Evolutionary conservation across 2,329 filamentous ascomycete genomes (phyloP), one percentile per base, ranked within the genome.

Genomic region (Cordyceps militaris): DNA sequence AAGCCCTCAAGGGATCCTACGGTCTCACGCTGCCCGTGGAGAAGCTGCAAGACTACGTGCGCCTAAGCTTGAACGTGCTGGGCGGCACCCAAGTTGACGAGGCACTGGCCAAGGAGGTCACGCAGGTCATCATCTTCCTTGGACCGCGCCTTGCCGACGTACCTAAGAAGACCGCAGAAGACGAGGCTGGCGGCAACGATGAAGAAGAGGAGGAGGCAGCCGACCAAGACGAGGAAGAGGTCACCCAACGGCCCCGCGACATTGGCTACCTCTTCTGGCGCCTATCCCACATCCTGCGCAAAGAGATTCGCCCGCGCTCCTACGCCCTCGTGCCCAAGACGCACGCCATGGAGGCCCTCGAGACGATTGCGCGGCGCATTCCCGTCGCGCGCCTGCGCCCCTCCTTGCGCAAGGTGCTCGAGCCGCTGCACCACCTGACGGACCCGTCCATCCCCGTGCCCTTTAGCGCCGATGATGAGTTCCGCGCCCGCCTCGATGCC

Each of bases 81-180:
- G 83, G 83, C 49, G 82, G 82, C 0, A 80, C 53, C 55, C 81
- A 84, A 24, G 73, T 93, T 8, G 85, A 86, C 16, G 87, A 94
- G 66, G 79, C 84, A 10, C 76, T 97, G n/a, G 89, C 89, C 1
- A 79, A 83, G 43, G 90, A 96, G 68, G 85, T 85, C 13, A 84
- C 89, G 4, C 88, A 91, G 63, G 91, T 96, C 62, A 76, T 96
- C 36, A 79, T 93, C 38, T 96, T 96, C 76, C 77, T 99, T 0
- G 89, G 86, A 43, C 83, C 75, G 23, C 78, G 78, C 59, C 71
- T 84, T 14, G 72, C 75, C 19, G 64, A 67, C 11, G 66, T 69
- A 24, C 62, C 66, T 2, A 26, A 50, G 28, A 50, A 49, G 44
- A 58, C 44, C 43, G 43, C 8, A 14, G 43, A n/a, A 11, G 43